Conservation (phyloP, 2,329 filamentous ascomycete genomes). For the Exophiala sideris region DNA sequence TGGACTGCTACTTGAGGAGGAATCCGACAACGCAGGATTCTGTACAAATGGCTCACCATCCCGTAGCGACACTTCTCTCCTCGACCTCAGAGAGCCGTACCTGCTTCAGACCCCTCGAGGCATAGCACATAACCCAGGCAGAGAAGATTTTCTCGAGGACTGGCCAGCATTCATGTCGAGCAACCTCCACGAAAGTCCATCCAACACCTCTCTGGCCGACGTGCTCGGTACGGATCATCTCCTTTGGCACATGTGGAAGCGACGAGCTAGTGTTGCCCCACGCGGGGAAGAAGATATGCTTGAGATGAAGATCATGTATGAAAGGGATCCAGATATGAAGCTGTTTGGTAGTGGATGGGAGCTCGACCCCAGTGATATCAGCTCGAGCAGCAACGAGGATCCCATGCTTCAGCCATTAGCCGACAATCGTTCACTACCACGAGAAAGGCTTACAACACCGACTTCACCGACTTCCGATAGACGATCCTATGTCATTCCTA, state of each 20-base stretch:
- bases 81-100: background rate
- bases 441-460: constrained; percentile 3
- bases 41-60: constrained; percentile 4
- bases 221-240: constrained; percentile 23
- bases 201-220: constrained; percentile 17
- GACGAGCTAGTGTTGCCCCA: constrained; percentile 19
- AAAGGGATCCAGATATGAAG: constrained; percentile 26
- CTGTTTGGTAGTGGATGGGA: constrained; percentile 16
- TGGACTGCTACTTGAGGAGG: constrained; percentile 1
- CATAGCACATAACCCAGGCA: background rate
- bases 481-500: constrained; percentile 11
- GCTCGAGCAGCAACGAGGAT: constrained; percentile 15
- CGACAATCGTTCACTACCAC: background rate
- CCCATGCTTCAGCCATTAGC: constrained; percentile 13
- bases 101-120: background rate
- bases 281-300: constrained; percentile 17
- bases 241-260: constrained; percentile 23
- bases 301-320: constrained; percentile 23
- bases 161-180: constrained; percentile 9
- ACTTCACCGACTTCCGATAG: constrained; percentile 10
- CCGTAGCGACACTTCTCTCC: background rate
- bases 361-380: constrained; percentile 15
- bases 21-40: background rate
- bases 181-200: background rate
- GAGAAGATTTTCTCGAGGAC: background rate